Conservation (phyloP, 148 eudicot species). For the Camellia sinensis region DNA sequence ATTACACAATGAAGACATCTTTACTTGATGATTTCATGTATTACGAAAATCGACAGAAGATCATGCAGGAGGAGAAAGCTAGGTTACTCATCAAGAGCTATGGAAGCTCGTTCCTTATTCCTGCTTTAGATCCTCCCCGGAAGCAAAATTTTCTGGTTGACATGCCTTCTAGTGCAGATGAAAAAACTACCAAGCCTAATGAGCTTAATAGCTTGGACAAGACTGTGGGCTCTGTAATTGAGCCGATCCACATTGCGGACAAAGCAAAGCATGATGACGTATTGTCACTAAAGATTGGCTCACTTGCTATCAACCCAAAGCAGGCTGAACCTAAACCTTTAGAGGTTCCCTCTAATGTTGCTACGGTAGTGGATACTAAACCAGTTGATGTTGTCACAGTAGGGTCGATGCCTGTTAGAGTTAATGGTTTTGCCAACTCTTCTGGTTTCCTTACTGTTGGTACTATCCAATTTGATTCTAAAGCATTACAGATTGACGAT, state of each 20-base stretch:
- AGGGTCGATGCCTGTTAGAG: conserved; percentile 76
- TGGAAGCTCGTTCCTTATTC: conserved; percentile 34
- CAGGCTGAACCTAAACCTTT: conserved; percentile 28
- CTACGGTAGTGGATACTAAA: conserved; percentile 19
- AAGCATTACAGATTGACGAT: conserved; percentile 44
- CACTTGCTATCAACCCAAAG: conserved; percentile 56
- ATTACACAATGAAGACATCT: conserved; percentile 67
- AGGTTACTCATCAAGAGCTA: conserved; percentile 47
- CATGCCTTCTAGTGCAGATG: conserved; percentile 37
- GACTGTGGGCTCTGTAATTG: conserved; percentile 17
- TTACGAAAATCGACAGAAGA: conserved; percentile 83
- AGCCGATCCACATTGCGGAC: conserved; percentile 16
- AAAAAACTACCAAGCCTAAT: conserved; percentile 23
- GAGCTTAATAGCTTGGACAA: conserved; percentile 24
- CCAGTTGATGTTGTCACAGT: conserved; percentile 53
- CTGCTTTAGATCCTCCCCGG: conserved; percentile 46
- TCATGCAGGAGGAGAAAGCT: conserved; percentile 77
- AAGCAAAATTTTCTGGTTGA: conserved; percentile 38
- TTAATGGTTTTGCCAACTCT: conserved; percentile 43
- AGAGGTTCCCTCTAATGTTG: conserved; percentile 21
- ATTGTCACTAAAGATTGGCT: conserved; percentile 52
- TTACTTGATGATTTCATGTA: conserved; percentile 92
- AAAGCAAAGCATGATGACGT: conserved; percentile 29
- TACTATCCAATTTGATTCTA: conserved; percentile 79
- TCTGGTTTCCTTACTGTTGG: conserved; percentile 72